Conservation (phyloP, 1,284 basidiomycete genomes). For the Golubevia pallescens region DNA sequence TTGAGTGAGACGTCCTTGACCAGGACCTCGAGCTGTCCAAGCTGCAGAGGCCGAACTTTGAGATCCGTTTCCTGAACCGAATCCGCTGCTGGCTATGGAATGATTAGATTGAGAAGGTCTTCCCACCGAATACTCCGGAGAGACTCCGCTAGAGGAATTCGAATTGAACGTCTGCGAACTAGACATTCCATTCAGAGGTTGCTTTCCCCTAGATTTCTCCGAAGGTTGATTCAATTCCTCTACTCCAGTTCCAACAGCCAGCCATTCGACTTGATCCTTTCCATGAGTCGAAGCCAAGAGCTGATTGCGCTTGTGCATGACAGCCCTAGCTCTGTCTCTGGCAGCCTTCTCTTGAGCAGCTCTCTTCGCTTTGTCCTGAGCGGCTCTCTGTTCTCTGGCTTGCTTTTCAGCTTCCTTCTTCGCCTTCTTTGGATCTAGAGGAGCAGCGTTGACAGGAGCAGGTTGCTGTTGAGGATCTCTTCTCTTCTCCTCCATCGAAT, state of each 20-base stretch:
- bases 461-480: slow-evolving; percentile 61
- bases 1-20: slow-evolving; percentile 3
- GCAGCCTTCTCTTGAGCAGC: slow-evolving; percentile 74
- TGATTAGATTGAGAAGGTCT: background rate
- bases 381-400: slow-evolving; percentile 72
- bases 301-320: slow-evolving; percentile 82
- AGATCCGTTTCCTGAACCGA: background rate
- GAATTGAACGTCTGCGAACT: background rate
- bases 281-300: slow-evolving; percentile 37
- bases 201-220: slow-evolving; percentile 49
- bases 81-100: background rate
- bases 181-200: slow-evolving; percentile 18
- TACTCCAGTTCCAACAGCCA: slow-evolving; percentile 7
- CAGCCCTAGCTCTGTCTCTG: slow-evolving; percentile 86
- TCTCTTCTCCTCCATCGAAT: slow-evolving; percentile 28
- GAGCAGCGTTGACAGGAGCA: slow-evolving; percentile 58
- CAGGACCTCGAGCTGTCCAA: slow-evolving; percentile 4
- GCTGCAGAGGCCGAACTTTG: background rate
- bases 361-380: slow-evolving; percentile 80
- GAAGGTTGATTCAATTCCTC: background rate
- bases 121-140: background rate
- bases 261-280: slow-evolving; percentile 54
- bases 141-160: background rate
- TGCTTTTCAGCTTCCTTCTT: slow-evolving; percentile 88
- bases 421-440: slow-evolving; percentile 78